Evolutionary conservation across 768 basidiomycete species (phyloP), one percentile per base, ranked within the genome.

Genomic region (Sarcodon sp.): DNA sequence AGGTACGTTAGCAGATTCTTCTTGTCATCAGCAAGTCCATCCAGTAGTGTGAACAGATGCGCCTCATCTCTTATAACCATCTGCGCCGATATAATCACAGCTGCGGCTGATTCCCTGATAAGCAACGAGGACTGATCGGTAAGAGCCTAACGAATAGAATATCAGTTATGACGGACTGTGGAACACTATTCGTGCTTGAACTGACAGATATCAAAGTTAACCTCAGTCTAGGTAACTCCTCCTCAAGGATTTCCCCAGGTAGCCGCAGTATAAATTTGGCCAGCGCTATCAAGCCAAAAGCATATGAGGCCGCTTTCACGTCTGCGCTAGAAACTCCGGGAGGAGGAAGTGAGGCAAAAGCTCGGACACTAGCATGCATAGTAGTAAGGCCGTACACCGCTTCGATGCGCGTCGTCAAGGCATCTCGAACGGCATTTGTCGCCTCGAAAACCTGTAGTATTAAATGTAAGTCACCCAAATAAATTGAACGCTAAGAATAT

Each of bases 1-100:
- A 89, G 69, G 54, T 92, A 92, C 1, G 89, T 88, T 44, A 92
- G 68, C 13, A 91, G 68, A 59, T 92, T 90, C 71, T 89, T 90
- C 71, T 91, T 88, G 56, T 87, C 87, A 51, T 88, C 83, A n/a
- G 86, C 79, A 37, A 92, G 69, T 5, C 83, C 85, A 49, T 87
- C 85, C 41, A 92, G 66, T 13, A 92, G 74, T 35, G 77, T 69
- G 55, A 92, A 92, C 1, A 92, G 68, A 54, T 88, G 86, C 0
- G 80, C 79, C 59, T 91, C 89, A 57, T 92, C 88, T 21, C 79
- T 76, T 36, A 92, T 66, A 48, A 90, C 80, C 33, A 89, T 69
- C 55, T 91, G 89, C 0, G 87, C 84, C 11, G 89, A 83, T 51
- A 88, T 87, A 57, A 89, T 87, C 11, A 77, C 71, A 1, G 82